Base-by-base conservation (phyloP, 495 filamentous ascomycete species). In the Patellaria atrata region DNA sequence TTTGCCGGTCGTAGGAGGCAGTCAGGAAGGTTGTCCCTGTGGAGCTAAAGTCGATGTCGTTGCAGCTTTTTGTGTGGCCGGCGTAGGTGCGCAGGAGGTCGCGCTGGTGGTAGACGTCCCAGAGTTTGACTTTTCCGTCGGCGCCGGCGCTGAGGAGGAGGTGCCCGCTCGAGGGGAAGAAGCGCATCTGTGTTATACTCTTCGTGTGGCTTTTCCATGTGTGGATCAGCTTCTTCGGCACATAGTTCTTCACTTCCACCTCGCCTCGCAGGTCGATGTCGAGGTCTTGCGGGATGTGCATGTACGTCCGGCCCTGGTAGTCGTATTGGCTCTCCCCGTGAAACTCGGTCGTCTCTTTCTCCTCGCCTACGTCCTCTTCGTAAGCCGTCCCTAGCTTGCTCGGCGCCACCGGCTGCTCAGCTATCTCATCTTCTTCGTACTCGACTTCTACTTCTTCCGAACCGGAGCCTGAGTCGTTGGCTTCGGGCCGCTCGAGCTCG, bases 221-320 rank as follows among this genome's bases (percentile, higher is more conserved):
- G 56, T 93, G 80, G 22, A 94, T 62, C 37, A 81, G 65, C 57
- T 91, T 94, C 68, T 93, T 94, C 27, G 89, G 91, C 22, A 86
- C 75, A 50, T 73, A 99, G 59, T 91, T 94, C 50, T 82, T 86
- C 51, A 70, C 48, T 46, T 81, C 83, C 14, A 62, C 47, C 40
- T 91, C 86, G 51, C 89, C 91, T 39, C 63, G 65, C 44, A 97
- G 62, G 50, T 92, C 82, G 54, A 94, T 68, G 54, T 86, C 86
- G 51, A 96, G 61, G 25, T 50, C 44, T 43, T 84, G 83, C n/a
- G 89, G 89, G 3, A 96, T 71, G 59, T 96, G 91, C 80, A 89
- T 84, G 51, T 84, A 86, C 14, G 85, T 92, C 42, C 89, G 63
- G 21, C 89, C 89, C 48, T 82, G 73, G 57, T 96, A 96, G 55